Conservation (phyloP, 2,329 filamentous ascomycete genomes). For the Fusarium nelsonii region DNA sequence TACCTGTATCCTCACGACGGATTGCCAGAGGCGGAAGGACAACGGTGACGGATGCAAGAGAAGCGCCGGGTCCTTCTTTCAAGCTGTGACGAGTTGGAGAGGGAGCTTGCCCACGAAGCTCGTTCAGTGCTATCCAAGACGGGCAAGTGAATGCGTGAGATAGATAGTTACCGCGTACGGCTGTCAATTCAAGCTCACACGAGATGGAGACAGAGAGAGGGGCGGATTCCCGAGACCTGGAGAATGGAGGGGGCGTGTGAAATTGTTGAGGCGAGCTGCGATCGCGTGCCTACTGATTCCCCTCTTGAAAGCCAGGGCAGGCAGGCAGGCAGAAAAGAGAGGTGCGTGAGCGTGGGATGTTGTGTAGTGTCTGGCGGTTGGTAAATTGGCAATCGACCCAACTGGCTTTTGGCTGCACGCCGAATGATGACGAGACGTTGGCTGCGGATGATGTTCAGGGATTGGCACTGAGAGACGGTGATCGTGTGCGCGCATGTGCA, state of each 20-base stretch:
- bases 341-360: slow-evolving; percentile 42
- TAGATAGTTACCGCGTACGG: slow-evolving; percentile 13
- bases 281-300: slow-evolving; percentile 45
- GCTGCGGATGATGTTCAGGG: slow-evolving; percentile 24
- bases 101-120: slow-evolving; percentile 20
- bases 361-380: slow-evolving; percentile 35
- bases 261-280: slow-evolving; percentile 37
- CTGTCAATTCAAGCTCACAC: slow-evolving; percentile 22
- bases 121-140: slow-evolving; percentile 42
- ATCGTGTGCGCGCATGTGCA: slow-evolving; percentile 39
- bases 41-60: slow-evolving; percentile 31
- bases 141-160: slow-evolving; percentile 48
- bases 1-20: slow-evolving; percentile 26
- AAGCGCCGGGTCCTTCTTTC: slow-evolving; percentile 29
- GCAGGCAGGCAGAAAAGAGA: background rate
- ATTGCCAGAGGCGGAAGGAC: slow-evolving; percentile 31
- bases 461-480: slow-evolving; percentile 31
- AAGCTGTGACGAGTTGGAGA: slow-evolving; percentile 25
- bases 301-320: slow-evolving; percentile 19
- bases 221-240: slow-evolving; percentile 39
- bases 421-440: slow-evolving; percentile 28
- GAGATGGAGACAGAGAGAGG: slow-evolving; percentile 40
- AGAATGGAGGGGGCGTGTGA: slow-evolving; percentile 45
- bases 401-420: slow-evolving; percentile 27
- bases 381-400: slow-evolving; percentile 16